A percentile compares a stretch with the other conserved stretches of the same genome.
Conservation (phyloP, 2,329 filamentous ascomycete genomes). For the Blastomyces gilchristii region DNA sequence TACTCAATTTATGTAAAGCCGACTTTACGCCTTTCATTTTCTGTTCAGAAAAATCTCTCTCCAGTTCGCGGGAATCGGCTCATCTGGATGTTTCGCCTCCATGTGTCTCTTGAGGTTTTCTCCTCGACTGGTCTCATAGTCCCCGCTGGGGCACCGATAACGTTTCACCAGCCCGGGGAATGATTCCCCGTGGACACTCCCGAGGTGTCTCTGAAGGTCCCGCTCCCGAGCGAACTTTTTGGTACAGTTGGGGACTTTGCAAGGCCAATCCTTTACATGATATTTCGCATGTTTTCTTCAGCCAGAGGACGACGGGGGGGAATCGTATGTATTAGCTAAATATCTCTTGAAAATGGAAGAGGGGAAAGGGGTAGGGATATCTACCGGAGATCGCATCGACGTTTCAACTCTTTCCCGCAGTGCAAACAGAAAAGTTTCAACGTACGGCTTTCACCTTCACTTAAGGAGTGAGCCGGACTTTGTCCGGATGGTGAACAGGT, state of each 20-base stretch:
- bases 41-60: neutral
- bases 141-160: neutral
- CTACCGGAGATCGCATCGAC: neutral
- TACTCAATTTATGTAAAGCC: neutral
- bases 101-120: neutral
- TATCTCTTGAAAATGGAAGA: neutral
- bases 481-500: neutral
- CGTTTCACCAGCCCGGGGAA: neutral
- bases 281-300: slow-evolving; percentile 1
- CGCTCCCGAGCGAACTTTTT: neutral
- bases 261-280: neutral
- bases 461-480: neutral
- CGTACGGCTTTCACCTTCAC: too few relatives aligned
- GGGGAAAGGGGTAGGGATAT: neutral
- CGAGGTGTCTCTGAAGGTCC: neutral
- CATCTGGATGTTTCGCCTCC: neutral
- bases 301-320: too few relatives aligned
- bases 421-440: neutral
- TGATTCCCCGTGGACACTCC: neutral
- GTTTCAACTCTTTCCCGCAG: neutral
- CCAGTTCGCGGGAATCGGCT: neutral
- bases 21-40: neutral
- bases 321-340: neutral
- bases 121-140: neutral
- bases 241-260: neutral